Conservation (phyloP, 208 protist genomes). For the Trypanosoma rangeli region DNA sequence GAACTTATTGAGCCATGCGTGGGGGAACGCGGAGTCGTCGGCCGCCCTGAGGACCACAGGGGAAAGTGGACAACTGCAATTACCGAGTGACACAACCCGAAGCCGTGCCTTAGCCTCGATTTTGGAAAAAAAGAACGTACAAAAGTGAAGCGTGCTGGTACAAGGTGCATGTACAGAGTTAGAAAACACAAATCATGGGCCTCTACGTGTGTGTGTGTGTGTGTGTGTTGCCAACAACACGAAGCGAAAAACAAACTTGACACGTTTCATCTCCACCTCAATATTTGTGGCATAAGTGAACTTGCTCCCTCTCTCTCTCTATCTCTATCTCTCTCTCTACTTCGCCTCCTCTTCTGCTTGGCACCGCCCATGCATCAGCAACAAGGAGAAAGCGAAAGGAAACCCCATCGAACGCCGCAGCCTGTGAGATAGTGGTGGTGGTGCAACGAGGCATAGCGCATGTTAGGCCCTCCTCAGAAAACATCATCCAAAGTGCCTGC, state of each 20-base stretch:
- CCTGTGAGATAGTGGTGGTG: constrained; percentile 1
- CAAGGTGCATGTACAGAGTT: constrained; percentile 8
- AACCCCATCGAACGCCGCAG: neutral
- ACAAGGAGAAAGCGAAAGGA: neutral
- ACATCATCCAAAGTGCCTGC: constrained; percentile 1
- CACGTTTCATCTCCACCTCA: too few species aligned
- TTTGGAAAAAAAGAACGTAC: neutral
- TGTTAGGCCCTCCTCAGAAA: constrained; percentile 6
- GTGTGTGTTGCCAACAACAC: neutral
- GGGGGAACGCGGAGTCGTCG: neutral
- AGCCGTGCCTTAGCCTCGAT: constrained; percentile 10
- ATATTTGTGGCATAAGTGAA: too few species aligned
- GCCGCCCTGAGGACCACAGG: neutral
- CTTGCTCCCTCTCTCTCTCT: too few species aligned
- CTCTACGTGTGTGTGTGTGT: neutral
- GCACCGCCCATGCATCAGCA: neutral
- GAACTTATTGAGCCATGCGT: neutral
- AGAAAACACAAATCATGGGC: constrained; percentile 4
- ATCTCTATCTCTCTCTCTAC: too few species aligned
- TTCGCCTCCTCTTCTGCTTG: neutral
- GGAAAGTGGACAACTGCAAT: neutral
- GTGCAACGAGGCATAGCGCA: neutral
- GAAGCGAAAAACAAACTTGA: too few species aligned
- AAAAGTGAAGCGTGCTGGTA: neutral
- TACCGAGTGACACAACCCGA: constrained; percentile 20